Percentiles rank a stretch among this genome's conserved stretches.
phyloP scores from a whole-genome alignment of 1,139 yeast species.

The Schwanniomyces etchellsii region DNA sequence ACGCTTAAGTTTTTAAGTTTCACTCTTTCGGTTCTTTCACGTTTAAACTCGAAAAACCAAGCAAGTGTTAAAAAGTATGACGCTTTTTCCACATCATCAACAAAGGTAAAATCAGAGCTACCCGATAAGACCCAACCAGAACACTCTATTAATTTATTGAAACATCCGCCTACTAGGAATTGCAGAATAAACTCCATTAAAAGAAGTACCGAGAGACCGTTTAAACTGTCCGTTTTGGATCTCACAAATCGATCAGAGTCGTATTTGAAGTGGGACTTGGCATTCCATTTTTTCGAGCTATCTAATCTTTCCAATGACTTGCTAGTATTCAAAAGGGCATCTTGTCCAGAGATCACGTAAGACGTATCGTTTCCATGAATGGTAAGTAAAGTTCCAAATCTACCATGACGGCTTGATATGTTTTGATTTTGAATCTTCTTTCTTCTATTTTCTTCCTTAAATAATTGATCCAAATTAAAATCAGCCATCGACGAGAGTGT shows the following conservation, averaged over 20 bases:
- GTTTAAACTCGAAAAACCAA: constrained; percentile 57
- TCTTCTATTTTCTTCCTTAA: constrained; percentile 53
- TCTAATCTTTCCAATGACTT: constrained; percentile 56
- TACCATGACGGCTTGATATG: constrained; percentile 73
- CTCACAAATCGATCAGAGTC: constrained; percentile 38
- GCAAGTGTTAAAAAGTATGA: constrained; percentile 55
- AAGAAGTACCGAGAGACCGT: constrained; percentile 27
- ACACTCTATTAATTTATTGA: constrained; percentile 57
- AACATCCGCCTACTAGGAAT: constrained; percentile 66
- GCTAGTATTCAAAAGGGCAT: constrained; percentile 46
- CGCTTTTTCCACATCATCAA: constrained; percentile 36
- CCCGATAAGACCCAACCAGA: constrained; percentile 41
- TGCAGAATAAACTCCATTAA: constrained; percentile 44
- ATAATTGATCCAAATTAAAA: constrained; percentile 45
- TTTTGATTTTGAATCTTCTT: constrained; percentile 46
- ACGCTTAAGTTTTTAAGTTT: constrained; percentile 1
- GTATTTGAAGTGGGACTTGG: constrained; percentile 35
- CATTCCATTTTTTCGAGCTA: constrained; percentile 60
- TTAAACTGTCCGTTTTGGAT: constrained; percentile 21
- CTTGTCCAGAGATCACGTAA: constrained; percentile 71
- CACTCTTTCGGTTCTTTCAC: constrained; percentile 18
- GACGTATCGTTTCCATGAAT: constrained; percentile 56
- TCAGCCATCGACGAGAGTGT: constrained; percentile 23
- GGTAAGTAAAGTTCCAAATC: constrained; percentile 84
- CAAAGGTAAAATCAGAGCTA: constrained; percentile 31